Conservation (phyloP, 2,329 filamentous ascomycete genomes). For the Diaporthe sp. region DNA sequence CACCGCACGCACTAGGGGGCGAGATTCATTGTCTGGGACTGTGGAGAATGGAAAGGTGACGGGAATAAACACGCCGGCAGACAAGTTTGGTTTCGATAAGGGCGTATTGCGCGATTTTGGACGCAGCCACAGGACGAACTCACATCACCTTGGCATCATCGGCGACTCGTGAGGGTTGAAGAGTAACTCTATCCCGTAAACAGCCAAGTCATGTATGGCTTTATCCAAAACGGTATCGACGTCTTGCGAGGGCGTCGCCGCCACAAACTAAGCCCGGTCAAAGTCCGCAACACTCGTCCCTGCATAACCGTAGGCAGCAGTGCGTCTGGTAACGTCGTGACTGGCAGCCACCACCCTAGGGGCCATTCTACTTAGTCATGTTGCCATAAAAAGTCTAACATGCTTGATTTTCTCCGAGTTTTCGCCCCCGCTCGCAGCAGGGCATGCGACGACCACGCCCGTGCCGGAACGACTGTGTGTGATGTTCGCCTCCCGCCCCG, state of each 20-base stretch:
- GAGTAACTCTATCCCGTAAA: slow-evolving; percentile 13
- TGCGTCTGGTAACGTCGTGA: not conserved
- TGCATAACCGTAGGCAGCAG: not conserved
- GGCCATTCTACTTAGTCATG: slow-evolving; percentile 3
- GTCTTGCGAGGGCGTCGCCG: slow-evolving; percentile 19
- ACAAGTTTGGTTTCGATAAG: not conserved
- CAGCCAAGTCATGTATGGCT: slow-evolving; percentile 20
- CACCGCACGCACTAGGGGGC: not conserved
- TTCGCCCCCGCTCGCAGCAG: not conserved
- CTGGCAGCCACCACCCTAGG: not conserved
- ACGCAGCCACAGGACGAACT: slow-evolving; percentile 12
- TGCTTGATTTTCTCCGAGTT: not conserved
- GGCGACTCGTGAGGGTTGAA: slow-evolving; percentile 19
- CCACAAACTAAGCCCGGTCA: not conserved
- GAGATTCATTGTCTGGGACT: not conserved
- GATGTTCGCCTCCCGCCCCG: not conserved
- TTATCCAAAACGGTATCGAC: slow-evolving; percentile 22
- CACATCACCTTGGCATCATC: not conserved
- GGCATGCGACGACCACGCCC: not conserved
- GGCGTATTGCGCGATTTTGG: not conserved
- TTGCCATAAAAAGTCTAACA: not conserved
- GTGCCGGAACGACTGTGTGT: not conserved
- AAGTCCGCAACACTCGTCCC: not conserved
- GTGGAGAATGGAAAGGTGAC: slow-evolving; percentile 8
- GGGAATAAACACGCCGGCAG: slow-evolving; percentile 8